Base-by-base conservation (phyloP, 495 filamentous ascomycete genomes). In the Aspergillus sclerotiicarbonarius region DNA sequence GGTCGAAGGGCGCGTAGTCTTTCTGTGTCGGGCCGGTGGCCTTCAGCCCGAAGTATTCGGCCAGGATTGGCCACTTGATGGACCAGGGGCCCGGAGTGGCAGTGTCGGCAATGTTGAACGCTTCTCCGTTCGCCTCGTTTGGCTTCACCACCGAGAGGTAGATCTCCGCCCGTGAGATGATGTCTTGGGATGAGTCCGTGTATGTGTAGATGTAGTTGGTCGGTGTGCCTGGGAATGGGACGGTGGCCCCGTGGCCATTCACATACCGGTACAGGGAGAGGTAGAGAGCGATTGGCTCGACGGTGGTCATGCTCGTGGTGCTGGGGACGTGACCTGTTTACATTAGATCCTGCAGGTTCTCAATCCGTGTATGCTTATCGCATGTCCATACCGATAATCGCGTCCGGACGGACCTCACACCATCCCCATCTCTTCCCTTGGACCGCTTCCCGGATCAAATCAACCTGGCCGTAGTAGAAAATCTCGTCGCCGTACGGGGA, bases 91-190 rank as follows among this genome's bases (percentile, higher is more conserved):
- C 46, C 10, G 46, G 55, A n/a, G 46, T 57, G 45, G 72, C 54
- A 73, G 75, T 71, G 53, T 91, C 84, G 25, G 62, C 67, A 45
- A 87, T 85, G 55, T 84, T 76, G 67, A 80, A 86, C 1, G 81
- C 81, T 53, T 81, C 83, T 12, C 71, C 75, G 41, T 68, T 64
- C 0, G 80, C 77, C 54, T 88, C 80, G 2, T 72, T 60, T 1
- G 62, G 62, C 18, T 67, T 46, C 41, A 70, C 49, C 5, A 73
- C 20, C 4, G 68, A 70, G 3, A 71, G 72, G 54, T 66, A 73
- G 53, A 81, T 74, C 44, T 72, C 64, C 25, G 77, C 71, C 0
- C 63, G 62, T 2, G 74, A 71, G 29, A 81, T 63, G n/a, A 75
- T 65, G 49, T 76, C 72, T 58, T 79, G 77, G 6, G 64, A 72